Evolutionary conservation across 31 red algal species (phyloP), one percentile per base, ranked within the genome.

Genomic region (Endocladia muricata): DNA sequence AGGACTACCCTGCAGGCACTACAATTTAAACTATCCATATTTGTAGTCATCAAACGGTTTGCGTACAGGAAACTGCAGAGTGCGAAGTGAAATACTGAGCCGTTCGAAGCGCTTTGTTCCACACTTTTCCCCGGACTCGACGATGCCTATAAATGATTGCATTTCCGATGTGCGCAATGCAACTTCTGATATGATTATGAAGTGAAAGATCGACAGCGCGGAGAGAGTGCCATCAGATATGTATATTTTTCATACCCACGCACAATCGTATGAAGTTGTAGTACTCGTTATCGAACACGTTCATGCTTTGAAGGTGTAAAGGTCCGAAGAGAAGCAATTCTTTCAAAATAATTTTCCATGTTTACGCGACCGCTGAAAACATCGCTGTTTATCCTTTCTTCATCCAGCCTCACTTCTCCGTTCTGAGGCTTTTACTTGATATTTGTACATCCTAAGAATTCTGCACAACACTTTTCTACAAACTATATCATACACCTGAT

Each of bases 261-360:
- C 68, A 72, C 19, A 72, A 51, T 44, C 36, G 37, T 21, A 72
- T n/a, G 25, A 72, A 22, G 5, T n/a, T 44, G 0, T 72, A n/a
- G 35, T 11, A 72, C 19, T 21, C 22, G 17, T 49, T 51, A 0
- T 72, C 68, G n/a, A 3, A 7, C 40, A 37, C 68, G 51, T 31
- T 72, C 15, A 11, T 8, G 51, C 31, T 72, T 72, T n/a, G 23
- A 49, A 4, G 6, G 26, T 42, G 8, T 13, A 44, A 48, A 37
- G 51, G 3, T 25, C 21, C 41, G 51, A 19, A 72, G 34, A 22
- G 7, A 9, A 48, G 3, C 0, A 4, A 17, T 43, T 0, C 4
- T 39, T 3, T 33, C 37, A 47, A 72, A 72, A 9, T 51, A 72
- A 8, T 72, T 72, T 33, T 72, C 5, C n/a, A 48, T 21, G 22